phyloP scores from a whole-genome alignment of 805 yeast species.

The Tetrapisispora namnaoensis region DNA sequence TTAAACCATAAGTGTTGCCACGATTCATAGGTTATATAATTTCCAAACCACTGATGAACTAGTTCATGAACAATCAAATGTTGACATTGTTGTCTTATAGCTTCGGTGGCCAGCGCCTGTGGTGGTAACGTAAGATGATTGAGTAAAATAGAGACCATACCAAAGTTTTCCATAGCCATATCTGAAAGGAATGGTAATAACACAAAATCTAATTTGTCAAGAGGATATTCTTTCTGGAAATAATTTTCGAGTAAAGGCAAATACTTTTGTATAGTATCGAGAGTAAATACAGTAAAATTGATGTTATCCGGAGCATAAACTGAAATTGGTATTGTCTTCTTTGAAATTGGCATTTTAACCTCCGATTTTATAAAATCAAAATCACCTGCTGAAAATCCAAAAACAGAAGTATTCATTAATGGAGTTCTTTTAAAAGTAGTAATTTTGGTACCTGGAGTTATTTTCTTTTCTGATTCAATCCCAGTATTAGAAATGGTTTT shows the following conservation, averaged over 20 bases:
- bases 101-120: slow-evolving; percentile 17
- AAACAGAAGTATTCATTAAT: slow-evolving; percentile 50
- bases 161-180: slow-evolving; percentile 78
- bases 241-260: slow-evolving; percentile 40
- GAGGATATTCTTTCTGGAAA: slow-evolving; percentile 42
- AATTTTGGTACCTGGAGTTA: slow-evolving; percentile 13
- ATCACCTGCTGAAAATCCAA: slow-evolving; percentile 63
- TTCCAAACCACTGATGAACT: slow-evolving; percentile 76
- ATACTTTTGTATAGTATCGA: slow-evolving; percentile 37
- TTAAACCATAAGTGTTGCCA: slow-evolving; percentile 68
- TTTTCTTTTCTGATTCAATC: background rate
- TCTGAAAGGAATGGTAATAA: slow-evolving; percentile 63
- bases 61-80: slow-evolving; percentile 63
- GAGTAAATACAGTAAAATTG: slow-evolving; percentile 38
- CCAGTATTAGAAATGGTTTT: slow-evolving; percentile 40
- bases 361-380: slow-evolving; percentile 41
- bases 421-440: slow-evolving; percentile 46
- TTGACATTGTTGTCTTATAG: slow-evolving; percentile 31
- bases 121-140: slow-evolving; percentile 38
- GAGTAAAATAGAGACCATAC: slow-evolving; percentile 50
- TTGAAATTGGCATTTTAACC: slow-evolving; percentile 10
- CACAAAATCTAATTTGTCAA: slow-evolving; percentile 55
- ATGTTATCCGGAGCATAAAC: slow-evolving; percentile 45
- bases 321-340: slow-evolving; percentile 36
- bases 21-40: slow-evolving; percentile 52